Evolutionary conservation across 2,329 filamentous ascomycete genomes (phyloP).

Genomic region (Aureobasidium sp.): DNA sequence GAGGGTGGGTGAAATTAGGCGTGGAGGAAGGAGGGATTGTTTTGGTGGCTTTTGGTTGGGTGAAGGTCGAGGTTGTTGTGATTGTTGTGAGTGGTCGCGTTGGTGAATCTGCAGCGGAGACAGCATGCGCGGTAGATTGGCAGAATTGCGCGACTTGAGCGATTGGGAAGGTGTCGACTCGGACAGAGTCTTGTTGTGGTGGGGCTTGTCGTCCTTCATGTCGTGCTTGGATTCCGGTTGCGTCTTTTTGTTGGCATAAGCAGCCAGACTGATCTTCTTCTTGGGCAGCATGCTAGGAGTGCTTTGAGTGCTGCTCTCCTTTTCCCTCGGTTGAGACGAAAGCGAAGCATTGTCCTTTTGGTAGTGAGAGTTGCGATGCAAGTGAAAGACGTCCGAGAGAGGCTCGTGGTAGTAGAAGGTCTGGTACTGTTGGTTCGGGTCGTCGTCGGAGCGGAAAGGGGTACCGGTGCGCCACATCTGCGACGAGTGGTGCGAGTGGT

Average conservation of each 20-base stretch:
- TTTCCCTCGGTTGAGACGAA: background rate
- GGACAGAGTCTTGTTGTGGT: background rate
- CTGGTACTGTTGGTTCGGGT: conserved; percentile 50
- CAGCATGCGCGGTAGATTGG: conserved; percentile 11
- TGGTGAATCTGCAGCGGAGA: conserved; percentile 10
- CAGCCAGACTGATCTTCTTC: conserved; percentile 54
- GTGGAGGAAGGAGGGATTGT: conserved; percentile 29
- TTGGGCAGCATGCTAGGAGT: conserved; percentile 39
- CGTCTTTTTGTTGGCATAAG: conserved; percentile 50
- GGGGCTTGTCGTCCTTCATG: conserved; percentile 38
- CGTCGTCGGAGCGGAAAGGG: conserved; percentile 47
- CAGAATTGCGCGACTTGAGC: conserved; percentile 2
- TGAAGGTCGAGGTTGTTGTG: conserved; percentile 1
- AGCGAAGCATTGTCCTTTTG: conserved; percentile 32
- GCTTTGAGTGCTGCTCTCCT: conserved; percentile 26
- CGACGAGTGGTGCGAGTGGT: conserved; percentile 33
- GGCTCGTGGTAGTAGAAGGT: conserved; percentile 52
- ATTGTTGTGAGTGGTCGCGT: background rate
- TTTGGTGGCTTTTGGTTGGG: background rate
- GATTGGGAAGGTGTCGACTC: background rate
- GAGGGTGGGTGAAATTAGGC: conserved; percentile 48
- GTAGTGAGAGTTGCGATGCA: conserved; percentile 17
- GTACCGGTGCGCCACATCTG: conserved; percentile 37
- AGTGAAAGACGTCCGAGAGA: conserved; percentile 22
- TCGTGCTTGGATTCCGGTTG: conserved; percentile 42